These are phyloP conservation scores for Geotrichum candidum DNA, from an alignment of 1,139 yeast genomes.

Conservation along the genomic window DNA sequence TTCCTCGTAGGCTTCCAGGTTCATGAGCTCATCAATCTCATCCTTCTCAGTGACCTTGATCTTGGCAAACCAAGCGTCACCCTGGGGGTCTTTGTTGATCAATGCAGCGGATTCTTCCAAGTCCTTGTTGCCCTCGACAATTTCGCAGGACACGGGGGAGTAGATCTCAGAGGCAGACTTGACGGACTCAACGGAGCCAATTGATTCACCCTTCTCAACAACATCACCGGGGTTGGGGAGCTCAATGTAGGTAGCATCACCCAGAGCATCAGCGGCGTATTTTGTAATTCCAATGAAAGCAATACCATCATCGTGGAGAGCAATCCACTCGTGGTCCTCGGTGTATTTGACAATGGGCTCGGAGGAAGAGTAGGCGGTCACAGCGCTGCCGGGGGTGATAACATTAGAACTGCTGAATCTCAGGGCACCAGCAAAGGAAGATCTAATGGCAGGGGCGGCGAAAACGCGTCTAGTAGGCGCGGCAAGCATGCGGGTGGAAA, in stretches of 20 bases:
- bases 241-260: constrained; percentile 93
- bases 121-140: constrained; percentile 61
- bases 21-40: constrained; percentile 43
- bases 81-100: constrained; percentile 85
- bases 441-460: background rate
- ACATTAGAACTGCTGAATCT: constrained; percentile 35
- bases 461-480: background rate
- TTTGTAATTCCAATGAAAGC: constrained; percentile 86
- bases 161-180: constrained; percentile 92
- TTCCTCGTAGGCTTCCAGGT: constrained; percentile 57
- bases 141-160: constrained; percentile 76
- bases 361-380: constrained; percentile 43
- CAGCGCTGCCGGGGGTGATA: constrained; percentile 49
- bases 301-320: constrained; percentile 72
- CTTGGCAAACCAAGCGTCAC: constrained; percentile 90
- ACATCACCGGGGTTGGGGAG: constrained; percentile 70
- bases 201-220: constrained; percentile 68
- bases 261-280: constrained; percentile 96
- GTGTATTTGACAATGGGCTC: constrained; percentile 57
- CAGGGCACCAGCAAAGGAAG: constrained; percentile 1
- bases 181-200: constrained; percentile 93
- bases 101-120: constrained; percentile 69
- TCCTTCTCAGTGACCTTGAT: constrained; percentile 46
- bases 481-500: constrained; percentile 3
- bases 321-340: constrained; percentile 93